Percentiles rank a stretch among this genome's conserved stretches.
These are phyloP conservation scores for Venturia pyrina DNA, from an alignment of 2,329 filamentous ascomycete genomes.

Conservation along the genomic window DNA sequence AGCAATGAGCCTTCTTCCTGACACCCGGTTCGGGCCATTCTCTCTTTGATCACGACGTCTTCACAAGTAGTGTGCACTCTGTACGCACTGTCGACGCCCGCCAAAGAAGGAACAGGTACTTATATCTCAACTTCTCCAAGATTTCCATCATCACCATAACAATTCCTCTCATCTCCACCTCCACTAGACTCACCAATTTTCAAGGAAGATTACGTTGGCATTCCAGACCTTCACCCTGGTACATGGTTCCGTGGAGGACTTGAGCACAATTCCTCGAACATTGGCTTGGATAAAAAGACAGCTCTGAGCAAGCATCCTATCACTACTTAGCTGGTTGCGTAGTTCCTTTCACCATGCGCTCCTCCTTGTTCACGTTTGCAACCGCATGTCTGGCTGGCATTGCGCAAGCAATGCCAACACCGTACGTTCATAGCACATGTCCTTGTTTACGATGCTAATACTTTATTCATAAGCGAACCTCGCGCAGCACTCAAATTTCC, in stretches of 20 bases:
- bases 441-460: neutral
- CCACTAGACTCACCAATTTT: neutral
- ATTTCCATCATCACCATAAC: neutral
- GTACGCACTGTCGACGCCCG: neutral
- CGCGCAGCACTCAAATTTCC: constrained; percentile 32
- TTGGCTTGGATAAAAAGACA: neutral
- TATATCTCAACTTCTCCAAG: neutral
- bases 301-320: neutral
- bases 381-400: neutral
- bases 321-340: neutral
- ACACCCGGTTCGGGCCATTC: neutral
- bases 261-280: neutral
- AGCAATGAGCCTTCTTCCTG: neutral
- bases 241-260: neutral
- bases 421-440: neutral
- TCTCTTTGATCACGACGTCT: neutral
- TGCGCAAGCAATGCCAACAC: neutral
- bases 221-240: neutral
- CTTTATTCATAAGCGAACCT: neutral
- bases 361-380: neutral
- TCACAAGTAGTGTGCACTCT: neutral
- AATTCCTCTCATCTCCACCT: neutral
- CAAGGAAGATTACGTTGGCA: neutral
- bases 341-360: neutral
- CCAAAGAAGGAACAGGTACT: neutral